A percentile compares a stretch with the other conserved stretches of the same genome.
phyloP scores from a whole-genome alignment of 768 basidiomycete species.

The Sporobolomyces phaffii region DNA sequence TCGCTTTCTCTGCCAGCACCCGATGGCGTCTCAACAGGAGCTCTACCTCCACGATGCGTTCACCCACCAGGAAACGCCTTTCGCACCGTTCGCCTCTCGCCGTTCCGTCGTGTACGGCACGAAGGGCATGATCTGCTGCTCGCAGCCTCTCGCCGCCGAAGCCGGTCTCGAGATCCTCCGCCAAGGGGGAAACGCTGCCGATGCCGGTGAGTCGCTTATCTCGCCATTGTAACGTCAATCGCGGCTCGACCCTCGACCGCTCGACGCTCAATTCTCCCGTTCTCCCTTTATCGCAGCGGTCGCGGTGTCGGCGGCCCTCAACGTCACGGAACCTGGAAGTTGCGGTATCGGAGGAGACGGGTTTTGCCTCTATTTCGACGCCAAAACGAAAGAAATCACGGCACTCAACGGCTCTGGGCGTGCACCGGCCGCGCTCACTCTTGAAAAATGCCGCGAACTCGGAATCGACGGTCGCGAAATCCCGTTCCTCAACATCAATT shows the following conservation, averaged over 20 bases:
- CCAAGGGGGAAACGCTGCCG: constrained; percentile 85
- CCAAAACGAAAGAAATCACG: constrained; percentile 69
- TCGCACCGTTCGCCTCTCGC: constrained; percentile 72
- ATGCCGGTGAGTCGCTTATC: constrained; percentile 49
- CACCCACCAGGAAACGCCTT: constrained; percentile 41
- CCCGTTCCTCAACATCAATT: constrained; percentile 72
- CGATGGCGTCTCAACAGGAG: constrained; percentile 1
- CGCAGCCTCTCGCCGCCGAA: constrained; percentile 84
- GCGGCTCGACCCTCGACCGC: not conserved
- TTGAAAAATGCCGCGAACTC: constrained; percentile 64
- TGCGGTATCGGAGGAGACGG: constrained; percentile 67
- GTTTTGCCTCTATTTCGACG: constrained; percentile 69
- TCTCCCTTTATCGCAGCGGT: constrained; percentile 58
- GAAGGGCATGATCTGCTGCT: constrained; percentile 79
- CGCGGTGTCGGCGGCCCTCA: constrained; percentile 83
- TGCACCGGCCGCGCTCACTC: constrained; percentile 69
- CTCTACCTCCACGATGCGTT: constrained; percentile 21
- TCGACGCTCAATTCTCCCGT: not conserved
- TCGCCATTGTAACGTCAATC: not conserved
- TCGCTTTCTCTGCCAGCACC: too few relatives aligned
- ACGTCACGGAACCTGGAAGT: constrained; percentile 72
- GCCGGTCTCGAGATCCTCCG: constrained; percentile 85
- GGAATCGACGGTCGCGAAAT: constrained; percentile 67
- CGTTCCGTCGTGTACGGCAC: constrained; percentile 74
- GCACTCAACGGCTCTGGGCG: constrained; percentile 89